A percentile compares a stretch with the other conserved stretches of the same genome.
phyloP scores from a whole-genome alignment of 768 basidiomycete species.

The Dioszegia aurantiaca region DNA sequence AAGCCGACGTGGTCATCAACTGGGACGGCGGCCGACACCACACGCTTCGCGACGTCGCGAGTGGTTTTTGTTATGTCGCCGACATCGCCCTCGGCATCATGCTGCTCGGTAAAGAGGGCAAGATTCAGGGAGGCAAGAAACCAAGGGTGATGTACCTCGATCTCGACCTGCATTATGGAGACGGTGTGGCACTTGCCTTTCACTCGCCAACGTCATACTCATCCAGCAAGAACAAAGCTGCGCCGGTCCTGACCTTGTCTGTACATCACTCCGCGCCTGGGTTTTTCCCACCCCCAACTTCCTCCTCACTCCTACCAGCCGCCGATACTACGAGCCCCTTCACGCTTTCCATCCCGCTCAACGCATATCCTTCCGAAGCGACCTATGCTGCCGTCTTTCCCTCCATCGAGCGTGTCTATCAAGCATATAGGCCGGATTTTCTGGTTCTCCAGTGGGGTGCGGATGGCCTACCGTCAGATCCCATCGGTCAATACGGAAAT shows the following conservation, averaged over 20 bases:
- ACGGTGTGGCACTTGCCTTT: conserved; percentile 73
- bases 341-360: conserved; percentile 76
- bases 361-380: conserved; percentile 63
- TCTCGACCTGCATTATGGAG: conserved; percentile 86
- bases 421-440: conserved; percentile 70
- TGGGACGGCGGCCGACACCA: conserved; percentile 98
- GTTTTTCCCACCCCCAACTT: conserved; percentile 66
- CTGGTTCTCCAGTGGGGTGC: conserved; percentile 81
- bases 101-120: conserved; percentile 54
- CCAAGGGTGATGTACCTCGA: conserved; percentile 76
- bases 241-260: conserved; percentile 63
- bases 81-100: conserved; percentile 82
- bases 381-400: conserved; percentile 69
- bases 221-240: conserved; percentile 51
- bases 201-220: conserved; percentile 34
- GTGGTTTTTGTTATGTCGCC: conserved; percentile 92
- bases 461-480: conserved; percentile 82
- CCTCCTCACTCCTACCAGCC: conserved; percentile 37
- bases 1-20: conserved; percentile 66
- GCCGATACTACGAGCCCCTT: conserved; percentile 60
- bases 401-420: conserved; percentile 62
- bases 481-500: conserved; percentile 68
- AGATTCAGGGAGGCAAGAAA: conserved; percentile 34
- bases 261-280: conserved; percentile 78
- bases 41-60: conserved; percentile 70